These are phyloP conservation scores for Mucor sp. DNA, from an alignment of 371 early-diverging fungal species.

Conservation along the genomic window DNA sequence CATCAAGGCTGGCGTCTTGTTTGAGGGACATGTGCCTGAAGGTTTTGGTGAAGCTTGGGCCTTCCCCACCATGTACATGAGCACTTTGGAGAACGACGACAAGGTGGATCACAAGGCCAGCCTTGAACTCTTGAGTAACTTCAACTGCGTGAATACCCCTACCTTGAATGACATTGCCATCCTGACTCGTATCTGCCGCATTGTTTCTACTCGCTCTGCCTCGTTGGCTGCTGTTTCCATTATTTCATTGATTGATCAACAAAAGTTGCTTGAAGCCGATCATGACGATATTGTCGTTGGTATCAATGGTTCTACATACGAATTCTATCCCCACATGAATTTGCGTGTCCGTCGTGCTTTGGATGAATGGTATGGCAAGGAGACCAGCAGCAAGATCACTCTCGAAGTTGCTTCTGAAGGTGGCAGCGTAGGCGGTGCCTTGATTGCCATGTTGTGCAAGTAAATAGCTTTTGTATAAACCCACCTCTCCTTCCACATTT, in stretches of 20 bases:
- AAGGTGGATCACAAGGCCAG: conserved; percentile 24
- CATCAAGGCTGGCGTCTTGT: conserved; percentile 64
- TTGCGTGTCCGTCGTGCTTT: conserved; percentile 31
- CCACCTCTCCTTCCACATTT: neutral
- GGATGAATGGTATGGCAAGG: conserved; percentile 42
- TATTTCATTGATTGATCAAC: conserved; percentile 42
- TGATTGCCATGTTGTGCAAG: conserved; percentile 51
- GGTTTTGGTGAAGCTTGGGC: conserved; percentile 60
- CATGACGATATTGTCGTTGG: conserved; percentile 40
- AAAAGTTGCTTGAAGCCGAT: conserved; percentile 8
- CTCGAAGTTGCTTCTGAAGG: conserved; percentile 49
- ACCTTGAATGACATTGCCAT: conserved; percentile 39
- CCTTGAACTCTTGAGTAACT: conserved; percentile 25
- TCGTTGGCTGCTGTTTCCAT: conserved; percentile 45
- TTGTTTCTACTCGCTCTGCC: conserved; percentile 43
- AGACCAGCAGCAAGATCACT: conserved; percentile 27
- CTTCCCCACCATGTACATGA: conserved; percentile 83
- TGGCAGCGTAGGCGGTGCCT: conserved; percentile 50
- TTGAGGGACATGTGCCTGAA: conserved; percentile 62
- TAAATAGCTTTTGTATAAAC: neutral
- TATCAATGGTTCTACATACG: conserved; percentile 48
- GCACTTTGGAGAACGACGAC: conserved; percentile 35
- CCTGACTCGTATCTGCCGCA: conserved; percentile 35
- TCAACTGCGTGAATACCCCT: conserved; percentile 25
- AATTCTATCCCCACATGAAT: conserved; percentile 46